phyloP scores from a whole-genome alignment of 2,329 filamentous ascomycete genomes.

The Chaetomium globosum region DNA sequence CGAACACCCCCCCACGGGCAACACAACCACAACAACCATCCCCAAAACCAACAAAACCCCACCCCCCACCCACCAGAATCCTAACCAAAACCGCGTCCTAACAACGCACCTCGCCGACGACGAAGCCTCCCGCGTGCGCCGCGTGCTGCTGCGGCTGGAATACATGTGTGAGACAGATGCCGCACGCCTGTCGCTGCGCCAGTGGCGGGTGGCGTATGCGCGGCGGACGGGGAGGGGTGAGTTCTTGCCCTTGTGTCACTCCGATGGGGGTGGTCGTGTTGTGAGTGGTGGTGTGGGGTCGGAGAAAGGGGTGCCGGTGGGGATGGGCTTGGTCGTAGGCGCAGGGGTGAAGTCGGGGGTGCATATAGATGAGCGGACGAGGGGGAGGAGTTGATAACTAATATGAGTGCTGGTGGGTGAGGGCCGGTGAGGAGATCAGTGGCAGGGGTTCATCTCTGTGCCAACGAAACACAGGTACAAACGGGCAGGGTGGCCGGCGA shows the following conservation, averaged over 20 bases:
- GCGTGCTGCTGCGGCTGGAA: conserved; percentile 53
- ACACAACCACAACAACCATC: not conserved
- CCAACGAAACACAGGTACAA: not conserved
- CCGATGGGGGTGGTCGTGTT: not conserved
- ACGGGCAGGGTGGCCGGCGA: not conserved
- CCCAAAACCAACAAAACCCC: not conserved
- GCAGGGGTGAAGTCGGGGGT: no score
- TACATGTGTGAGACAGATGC: conserved; percentile 51
- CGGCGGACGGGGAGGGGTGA: conserved; percentile 43
- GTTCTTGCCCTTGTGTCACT: no score
- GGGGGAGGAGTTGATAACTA: no score
- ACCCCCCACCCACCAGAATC: not conserved
- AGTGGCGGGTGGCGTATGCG: conserved; percentile 56
- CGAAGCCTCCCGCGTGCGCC: conserved; percentile 49
- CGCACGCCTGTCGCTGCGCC: conserved; percentile 51
- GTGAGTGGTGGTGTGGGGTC: not conserved
- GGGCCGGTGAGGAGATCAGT: no score
- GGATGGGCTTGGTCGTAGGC: not conserved
- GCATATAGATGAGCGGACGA: no score
- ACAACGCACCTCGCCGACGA: conserved; percentile 32
- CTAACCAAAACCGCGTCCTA: not conserved
- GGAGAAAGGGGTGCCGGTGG: not conserved
- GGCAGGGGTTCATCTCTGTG: no score
- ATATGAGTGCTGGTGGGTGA: not conserved
- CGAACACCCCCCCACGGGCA: not conserved